Conservation (phyloP, 1,284 basidiomycete species). For the Earliella scabrosa region DNA sequence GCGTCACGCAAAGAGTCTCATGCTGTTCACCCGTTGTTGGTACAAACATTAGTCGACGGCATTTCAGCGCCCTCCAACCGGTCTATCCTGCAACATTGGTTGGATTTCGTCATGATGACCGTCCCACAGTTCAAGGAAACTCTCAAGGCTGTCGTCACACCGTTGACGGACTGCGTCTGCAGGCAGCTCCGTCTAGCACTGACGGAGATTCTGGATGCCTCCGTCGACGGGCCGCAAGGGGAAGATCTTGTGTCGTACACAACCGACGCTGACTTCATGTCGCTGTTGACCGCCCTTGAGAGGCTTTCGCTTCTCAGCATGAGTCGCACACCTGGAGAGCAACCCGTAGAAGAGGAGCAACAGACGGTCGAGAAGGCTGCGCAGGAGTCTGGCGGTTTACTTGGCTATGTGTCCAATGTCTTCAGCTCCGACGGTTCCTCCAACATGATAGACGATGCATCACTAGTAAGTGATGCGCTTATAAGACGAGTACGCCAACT, state of each 20-base stretch:
- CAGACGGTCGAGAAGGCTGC: constrained; percentile 52
- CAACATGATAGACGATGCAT: constrained; percentile 53
- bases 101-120: constrained; percentile 94
- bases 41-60: constrained; percentile 83
- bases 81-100: constrained; percentile 90
- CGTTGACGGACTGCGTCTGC: constrained; percentile 84
- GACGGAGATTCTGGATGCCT: constrained; percentile 55
- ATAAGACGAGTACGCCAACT: constrained; percentile 46
- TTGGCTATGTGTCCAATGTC: constrained; percentile 82
- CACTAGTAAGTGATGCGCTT: constrained; percentile 49
- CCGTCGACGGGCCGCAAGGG: constrained; percentile 36
- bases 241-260: constrained; percentile 51
- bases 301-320: constrained; percentile 74
- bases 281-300: constrained; percentile 84
- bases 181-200: constrained; percentile 70
- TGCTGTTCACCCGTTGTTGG: constrained; percentile 69
- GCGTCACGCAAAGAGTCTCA: constrained; percentile 38
- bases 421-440: constrained; percentile 66
- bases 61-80: constrained; percentile 74
- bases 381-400: constrained; percentile 65
- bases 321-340: constrained; percentile 53
- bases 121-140: constrained; percentile 81
- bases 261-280: constrained; percentile 85
- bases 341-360: constrained; percentile 62
- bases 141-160: constrained; percentile 70